phyloP scores from a whole-genome alignment of 2,329 filamentous ascomycete genomes.

The Sclerotinia subarctica region DNA sequence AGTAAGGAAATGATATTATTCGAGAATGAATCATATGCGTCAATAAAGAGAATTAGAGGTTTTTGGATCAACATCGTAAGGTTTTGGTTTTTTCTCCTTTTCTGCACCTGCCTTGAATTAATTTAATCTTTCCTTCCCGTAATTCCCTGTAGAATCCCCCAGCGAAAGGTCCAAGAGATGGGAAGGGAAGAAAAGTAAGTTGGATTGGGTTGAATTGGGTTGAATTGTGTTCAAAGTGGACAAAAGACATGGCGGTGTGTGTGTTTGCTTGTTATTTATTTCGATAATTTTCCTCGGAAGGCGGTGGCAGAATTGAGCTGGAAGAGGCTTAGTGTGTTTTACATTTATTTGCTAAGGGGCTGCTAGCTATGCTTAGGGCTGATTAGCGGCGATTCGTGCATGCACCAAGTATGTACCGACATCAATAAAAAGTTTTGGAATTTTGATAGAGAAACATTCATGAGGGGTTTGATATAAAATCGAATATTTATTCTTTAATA shows the following conservation, averaged over 20 bases:
- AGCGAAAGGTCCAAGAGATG: background rate
- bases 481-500: too few species aligned
- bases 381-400: slow-evolving; percentile 16
- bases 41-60: slow-evolving; percentile 72
- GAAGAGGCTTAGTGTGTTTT: background rate
- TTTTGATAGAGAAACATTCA: slow-evolving; percentile 3
- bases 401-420: background rate
- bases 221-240: slow-evolving; percentile 8
- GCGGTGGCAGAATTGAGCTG: background rate
- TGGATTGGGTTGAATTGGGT: background rate
- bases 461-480: background rate
- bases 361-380: slow-evolving; percentile 13
- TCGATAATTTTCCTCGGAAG: background rate
- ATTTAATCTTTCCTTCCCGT: background rate
- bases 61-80: slow-evolving; percentile 35
- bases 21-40: slow-evolving; percentile 95
- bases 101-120: background rate
- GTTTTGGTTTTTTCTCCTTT: background rate
- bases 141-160: background rate
- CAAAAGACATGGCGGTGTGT: slow-evolving; percentile 16
- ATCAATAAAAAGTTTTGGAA: slow-evolving; percentile 12
- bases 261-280: background rate
- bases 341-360: background rate
- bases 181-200: background rate
- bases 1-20: slow-evolving; percentile 90